Conservation (phyloP, 1,284 basidiomycete species). For the Malassezia slooffiae region DNA sequence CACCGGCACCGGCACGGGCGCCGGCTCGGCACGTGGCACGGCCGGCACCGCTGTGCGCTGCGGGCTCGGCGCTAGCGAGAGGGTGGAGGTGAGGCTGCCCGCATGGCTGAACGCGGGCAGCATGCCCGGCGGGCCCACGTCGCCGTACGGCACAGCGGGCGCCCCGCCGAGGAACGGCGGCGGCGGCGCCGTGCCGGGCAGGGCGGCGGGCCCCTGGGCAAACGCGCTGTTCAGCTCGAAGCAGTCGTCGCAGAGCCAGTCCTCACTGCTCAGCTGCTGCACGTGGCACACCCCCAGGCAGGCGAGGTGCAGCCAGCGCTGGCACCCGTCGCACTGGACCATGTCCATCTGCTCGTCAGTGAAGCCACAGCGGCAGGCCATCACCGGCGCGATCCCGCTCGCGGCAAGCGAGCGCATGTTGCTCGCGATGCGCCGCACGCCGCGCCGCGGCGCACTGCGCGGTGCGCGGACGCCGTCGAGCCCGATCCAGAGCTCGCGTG, state of each 20-base stretch:
- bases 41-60: neutral
- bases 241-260: slow-evolving; percentile 18
- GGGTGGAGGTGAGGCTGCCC: slow-evolving; percentile 3
- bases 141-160: neutral
- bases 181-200: neutral
- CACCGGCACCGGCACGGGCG: neutral
- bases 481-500: slow-evolving; percentile 11
- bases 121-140: neutral
- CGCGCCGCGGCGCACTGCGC: neutral
- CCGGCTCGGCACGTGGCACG: neutral
- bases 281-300: slow-evolving; percentile 13
- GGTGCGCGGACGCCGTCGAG: slow-evolving; percentile 5
- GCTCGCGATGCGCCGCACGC: slow-evolving; percentile 2
- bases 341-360: slow-evolving; percentile 14
- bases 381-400: slow-evolving; percentile 8
- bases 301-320: slow-evolving; percentile 13
- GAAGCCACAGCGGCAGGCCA: slow-evolving; percentile 16
- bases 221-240: slow-evolving; percentile 4
- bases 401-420: slow-evolving; percentile 3
- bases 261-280: slow-evolving; percentile 8
- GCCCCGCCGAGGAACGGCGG: neutral
- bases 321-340: slow-evolving; percentile 14
- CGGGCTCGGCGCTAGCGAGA: slow-evolving; percentile 14
- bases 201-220: neutral
- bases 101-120: neutral